phyloP scores from a whole-genome alignment of 1,284 basidiomycete species.

The Erythrobasidium hasegawianum region DNA sequence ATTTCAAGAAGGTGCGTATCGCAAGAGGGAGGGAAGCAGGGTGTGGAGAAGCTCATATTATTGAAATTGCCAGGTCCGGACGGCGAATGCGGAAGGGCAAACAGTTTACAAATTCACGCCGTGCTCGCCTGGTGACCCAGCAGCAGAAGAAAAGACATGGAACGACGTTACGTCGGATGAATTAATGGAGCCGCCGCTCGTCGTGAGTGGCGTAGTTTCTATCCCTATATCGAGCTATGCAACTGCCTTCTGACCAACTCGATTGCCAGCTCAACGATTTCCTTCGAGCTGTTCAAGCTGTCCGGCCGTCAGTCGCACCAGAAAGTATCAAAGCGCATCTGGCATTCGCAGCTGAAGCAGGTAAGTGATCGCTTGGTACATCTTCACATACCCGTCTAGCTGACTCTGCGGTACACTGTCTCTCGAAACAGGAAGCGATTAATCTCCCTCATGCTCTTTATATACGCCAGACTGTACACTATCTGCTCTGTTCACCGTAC shows the following conservation, averaged over 20 bases:
- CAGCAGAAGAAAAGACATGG: slow-evolving; percentile 87
- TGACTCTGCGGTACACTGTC: too few species aligned
- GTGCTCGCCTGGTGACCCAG: slow-evolving; percentile 87
- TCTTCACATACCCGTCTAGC: too few species aligned
- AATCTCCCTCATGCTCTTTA: too few species aligned
- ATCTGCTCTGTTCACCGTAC: too few species aligned
- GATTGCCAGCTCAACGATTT: slow-evolving; percentile 64
- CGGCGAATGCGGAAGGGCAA: slow-evolving; percentile 48
- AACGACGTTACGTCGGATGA: slow-evolving; percentile 87
- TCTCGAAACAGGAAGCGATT: too few species aligned
- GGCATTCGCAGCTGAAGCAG: slow-evolving; percentile 33
- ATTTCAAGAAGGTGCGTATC: slow-evolving; percentile 71
- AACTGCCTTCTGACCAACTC: slow-evolving; percentile 31
- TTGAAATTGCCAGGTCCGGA: slow-evolving; percentile 50
- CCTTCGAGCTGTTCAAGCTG: slow-evolving; percentile 72
- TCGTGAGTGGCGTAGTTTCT: slow-evolving; percentile 53
- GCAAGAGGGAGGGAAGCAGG: neutral
- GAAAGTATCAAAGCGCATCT: slow-evolving; percentile 66
- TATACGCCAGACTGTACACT: too few species aligned
- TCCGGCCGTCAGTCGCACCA: slow-evolving; percentile 82
- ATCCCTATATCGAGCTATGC: neutral
- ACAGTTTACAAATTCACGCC: slow-evolving; percentile 61
- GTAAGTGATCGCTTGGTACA: too few species aligned
- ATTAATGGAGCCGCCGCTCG: slow-evolving; percentile 77
- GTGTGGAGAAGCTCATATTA: slow-evolving; percentile 44